Evolutionary conservation across 768 basidiomycete species (phyloP).

Genomic region (Boletus reticulatus): DNA sequence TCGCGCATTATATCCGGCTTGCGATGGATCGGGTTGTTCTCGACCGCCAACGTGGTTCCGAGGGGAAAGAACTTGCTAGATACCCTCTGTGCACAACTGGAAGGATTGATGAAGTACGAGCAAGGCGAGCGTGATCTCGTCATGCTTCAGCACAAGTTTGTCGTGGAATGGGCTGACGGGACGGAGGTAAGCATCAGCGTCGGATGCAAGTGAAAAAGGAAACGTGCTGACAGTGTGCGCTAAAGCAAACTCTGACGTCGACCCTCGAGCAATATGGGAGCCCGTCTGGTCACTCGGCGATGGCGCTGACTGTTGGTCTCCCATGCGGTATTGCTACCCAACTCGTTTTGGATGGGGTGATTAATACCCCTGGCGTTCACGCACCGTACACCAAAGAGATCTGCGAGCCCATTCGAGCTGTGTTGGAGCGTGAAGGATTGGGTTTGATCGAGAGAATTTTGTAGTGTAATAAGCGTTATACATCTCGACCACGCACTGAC

Average conservation of each 20-base stretch:
- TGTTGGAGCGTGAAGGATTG: constrained; percentile 72
- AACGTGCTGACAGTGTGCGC: constrained; percentile 1
- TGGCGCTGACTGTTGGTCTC: constrained; percentile 89
- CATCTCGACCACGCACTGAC: no score
- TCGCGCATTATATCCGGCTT: constrained; percentile 85
- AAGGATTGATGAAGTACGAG: constrained; percentile 90
- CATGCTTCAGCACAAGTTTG: constrained; percentile 98
- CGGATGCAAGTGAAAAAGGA: neutral
- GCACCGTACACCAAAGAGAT: constrained; percentile 87
- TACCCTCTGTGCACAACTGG: constrained; percentile 88
- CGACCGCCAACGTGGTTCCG: constrained; percentile 55
- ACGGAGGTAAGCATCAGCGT: constrained; percentile 43
- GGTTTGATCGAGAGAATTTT: constrained; percentile 69
- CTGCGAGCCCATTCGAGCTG: constrained; percentile 67
- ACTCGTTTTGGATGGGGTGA: constrained; percentile 83
- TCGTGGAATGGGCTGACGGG: constrained; percentile 88
- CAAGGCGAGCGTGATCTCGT: constrained; percentile 91
- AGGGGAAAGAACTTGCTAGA: constrained; percentile 82
- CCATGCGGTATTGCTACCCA: constrained; percentile 95
- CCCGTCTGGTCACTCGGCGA: constrained; percentile 77
- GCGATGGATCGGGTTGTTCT: constrained; percentile 93
- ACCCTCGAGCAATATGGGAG: constrained; percentile 89
- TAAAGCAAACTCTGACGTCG: constrained; percentile 81
- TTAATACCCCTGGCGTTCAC: constrained; percentile 75
- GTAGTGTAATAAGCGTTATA: constrained; percentile 30